Conservation (phyloP, 345 rosid species). For the Eutrema japonicum region DNA sequence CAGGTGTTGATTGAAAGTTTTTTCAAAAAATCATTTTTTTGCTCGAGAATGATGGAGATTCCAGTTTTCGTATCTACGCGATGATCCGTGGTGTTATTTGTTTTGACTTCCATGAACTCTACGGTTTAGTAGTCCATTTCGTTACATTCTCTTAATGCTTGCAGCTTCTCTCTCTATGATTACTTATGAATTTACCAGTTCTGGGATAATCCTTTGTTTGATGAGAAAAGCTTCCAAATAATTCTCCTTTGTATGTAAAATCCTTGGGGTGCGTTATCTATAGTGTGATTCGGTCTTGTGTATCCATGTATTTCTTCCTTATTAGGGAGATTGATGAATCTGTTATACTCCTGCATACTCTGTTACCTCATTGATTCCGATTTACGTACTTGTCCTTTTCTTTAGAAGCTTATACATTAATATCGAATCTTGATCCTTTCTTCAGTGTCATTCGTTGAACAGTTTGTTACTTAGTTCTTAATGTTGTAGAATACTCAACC, state of each 20-base stretch:
- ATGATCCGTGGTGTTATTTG: conserved; percentile 10
- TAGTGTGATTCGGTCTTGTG: background rate
- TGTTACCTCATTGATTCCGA: background rate
- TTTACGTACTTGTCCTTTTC: background rate
- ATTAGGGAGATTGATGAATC: background rate
- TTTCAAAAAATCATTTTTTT: background rate
- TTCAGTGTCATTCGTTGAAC: background rate
- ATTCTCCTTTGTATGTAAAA: background rate
- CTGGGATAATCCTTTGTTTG: conserved; percentile 10
- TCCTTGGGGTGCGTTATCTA: background rate
- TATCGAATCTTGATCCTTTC: background rate
- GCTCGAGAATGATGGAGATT: background rate
- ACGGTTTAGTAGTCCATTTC: conserved; percentile 5
- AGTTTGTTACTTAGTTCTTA: background rate
- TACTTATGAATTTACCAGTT: conserved; percentile 2
- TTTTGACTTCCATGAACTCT: background rate
- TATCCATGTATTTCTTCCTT: background rate
- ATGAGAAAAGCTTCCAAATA: background rate
- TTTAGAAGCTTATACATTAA: too few species aligned
- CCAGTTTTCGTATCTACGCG: background rate
- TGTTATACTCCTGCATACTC: background rate
- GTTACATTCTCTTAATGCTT: background rate
- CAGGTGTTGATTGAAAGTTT: background rate
- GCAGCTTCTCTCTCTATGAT: background rate
- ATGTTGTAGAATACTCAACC: background rate